These are phyloP conservation scores for Zoysia japonica DNA, from an alignment of 176 grass and related monocot species.

Conservation along the genomic window DNA sequence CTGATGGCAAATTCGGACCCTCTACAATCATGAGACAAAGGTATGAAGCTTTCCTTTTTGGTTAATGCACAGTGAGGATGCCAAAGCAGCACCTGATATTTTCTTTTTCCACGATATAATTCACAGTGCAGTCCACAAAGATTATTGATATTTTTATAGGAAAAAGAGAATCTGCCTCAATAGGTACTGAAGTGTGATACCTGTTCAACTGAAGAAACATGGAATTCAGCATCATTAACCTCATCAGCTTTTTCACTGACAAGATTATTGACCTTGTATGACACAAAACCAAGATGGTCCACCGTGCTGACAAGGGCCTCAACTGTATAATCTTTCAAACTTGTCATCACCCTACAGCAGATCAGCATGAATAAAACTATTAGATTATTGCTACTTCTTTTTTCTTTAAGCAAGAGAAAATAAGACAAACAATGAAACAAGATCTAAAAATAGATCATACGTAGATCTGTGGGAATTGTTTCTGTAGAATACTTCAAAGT, in stretches of 20 bases:
- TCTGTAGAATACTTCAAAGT: slow-evolving; percentile 89
- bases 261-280: slow-evolving; percentile 87
- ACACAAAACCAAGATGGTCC: slow-evolving; percentile 90
- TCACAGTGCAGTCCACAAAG: background rate
- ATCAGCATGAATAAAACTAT: slow-evolving; percentile 10
- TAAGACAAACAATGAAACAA: slow-evolving; percentile 23
- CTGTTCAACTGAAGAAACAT: slow-evolving; percentile 86
- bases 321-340: slow-evolving; percentile 87
- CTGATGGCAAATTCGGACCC: slow-evolving; percentile 70
- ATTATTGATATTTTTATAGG: background rate
- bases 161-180: background rate
- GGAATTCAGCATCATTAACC: slow-evolving; percentile 68
- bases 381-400: background rate
- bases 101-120: background rate
- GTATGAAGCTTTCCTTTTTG: background rate
- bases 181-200: slow-evolving; percentile 38
- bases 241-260: slow-evolving; percentile 75
- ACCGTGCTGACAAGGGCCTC: slow-evolving; percentile 84
- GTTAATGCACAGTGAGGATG: background rate
- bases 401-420: slow-evolving; percentile 32
- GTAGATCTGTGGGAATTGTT: slow-evolving; percentile 74
- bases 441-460: slow-evolving; percentile 45
- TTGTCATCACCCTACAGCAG: slow-evolving; percentile 67
- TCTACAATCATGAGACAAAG: slow-evolving; percentile 53
- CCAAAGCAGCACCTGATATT: slow-evolving; percentile 2